Evolutionary conservation across 768 basidiomycete species (phyloP).

Genomic region (Boletales sp.): DNA sequence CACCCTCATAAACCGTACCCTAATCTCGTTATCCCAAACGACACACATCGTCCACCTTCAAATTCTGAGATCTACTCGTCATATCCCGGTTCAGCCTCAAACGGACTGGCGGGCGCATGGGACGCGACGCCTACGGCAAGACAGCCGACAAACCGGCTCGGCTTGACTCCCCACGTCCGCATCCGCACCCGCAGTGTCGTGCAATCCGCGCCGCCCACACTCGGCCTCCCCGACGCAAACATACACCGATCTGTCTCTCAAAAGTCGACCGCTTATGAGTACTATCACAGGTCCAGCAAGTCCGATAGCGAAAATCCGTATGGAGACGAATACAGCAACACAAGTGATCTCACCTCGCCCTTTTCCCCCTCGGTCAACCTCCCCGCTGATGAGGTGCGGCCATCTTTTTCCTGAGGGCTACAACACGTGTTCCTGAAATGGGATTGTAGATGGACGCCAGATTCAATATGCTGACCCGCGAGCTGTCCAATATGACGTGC

Average conservation of each 20-base stretch:
- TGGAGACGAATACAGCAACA: slow-evolving; percentile 12
- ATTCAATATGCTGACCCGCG: slow-evolving; percentile 29
- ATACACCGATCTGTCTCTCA: slow-evolving; percentile 45
- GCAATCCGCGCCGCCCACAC: slow-evolving; percentile 22
- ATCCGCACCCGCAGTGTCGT: slow-evolving; percentile 40
- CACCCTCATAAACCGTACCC: slow-evolving; percentile 33
- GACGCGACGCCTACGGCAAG: slow-evolving; percentile 27
- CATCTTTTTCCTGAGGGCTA: slow-evolving; percentile 21
- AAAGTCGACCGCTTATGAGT: slow-evolving; percentile 24
- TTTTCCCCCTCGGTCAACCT: slow-evolving; percentile 34
- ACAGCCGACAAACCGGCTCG: slow-evolving; percentile 18
- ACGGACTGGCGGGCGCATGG: slow-evolving; percentile 32
- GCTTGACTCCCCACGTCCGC: slow-evolving; percentile 24
- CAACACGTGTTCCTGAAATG: slow-evolving; percentile 3
- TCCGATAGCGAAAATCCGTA: slow-evolving; percentile 33
- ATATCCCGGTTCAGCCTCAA: slow-evolving; percentile 23
- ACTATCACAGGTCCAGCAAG: slow-evolving; percentile 37
- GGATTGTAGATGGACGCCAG: slow-evolving; percentile 22
- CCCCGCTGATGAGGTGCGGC: slow-evolving; percentile 37
- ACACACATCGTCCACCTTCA: slow-evolving; percentile 32
- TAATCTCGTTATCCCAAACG: slow-evolving; percentile 36
- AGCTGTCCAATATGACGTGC: slow-evolving; percentile 39
- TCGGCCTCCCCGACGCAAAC: slow-evolving; percentile 53
- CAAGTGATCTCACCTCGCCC: slow-evolving; percentile 26
- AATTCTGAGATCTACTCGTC: slow-evolving; percentile 26